Base-by-base conservation (phyloP, 345 rosid species). In the Gossypium herbaceum region DNA sequence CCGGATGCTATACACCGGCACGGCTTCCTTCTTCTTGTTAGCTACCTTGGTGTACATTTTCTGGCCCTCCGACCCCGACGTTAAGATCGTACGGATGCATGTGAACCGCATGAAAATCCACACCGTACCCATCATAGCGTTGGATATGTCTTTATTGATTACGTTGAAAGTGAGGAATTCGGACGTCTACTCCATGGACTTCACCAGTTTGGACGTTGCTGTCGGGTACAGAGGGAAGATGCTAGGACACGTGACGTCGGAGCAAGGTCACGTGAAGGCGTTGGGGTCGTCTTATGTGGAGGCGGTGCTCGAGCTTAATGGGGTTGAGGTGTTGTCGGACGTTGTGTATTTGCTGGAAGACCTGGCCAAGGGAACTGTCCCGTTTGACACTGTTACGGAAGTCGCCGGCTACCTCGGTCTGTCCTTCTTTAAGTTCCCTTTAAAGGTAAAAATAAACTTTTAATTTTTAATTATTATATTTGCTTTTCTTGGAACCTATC, bases 11-110 rank as follows among this genome's bases (percentile, higher is more conserved):
- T 62, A 72, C 81, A 19, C 82, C 16, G 11, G 74, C 81, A 19
- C 82, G 19, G 13, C 80, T 45, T 41, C 81, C 41, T 41, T 88
- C 43, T 16, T 94, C 66, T 48, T 85, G 71, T 55, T 89, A 7
- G 72, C 85, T 20, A 34, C 86, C 15, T 57, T 82, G 61, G 63
- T 79, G 54, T 90, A 82, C 86, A 50, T 80, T 7, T 70, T 86
- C 73, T 92, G 96, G 96, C 96, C 98, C 58, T 88, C 96, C 39
- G 88, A 86, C 55, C 98, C 97, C 15, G 75, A 63, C 7, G 41
- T 90, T 58, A 81, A 86, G 77, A 81, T 94, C 76, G 86, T 52
- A 67, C 83, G 88, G 75, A 73, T 94, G 47, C 88, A 48, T 9
- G 78, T 90, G 8, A 77, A 84, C 78, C 88, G 81, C 76, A 67